Conservation (phyloP, 306 rosid genomes). For the Aeschynomene evenia region DNA sequence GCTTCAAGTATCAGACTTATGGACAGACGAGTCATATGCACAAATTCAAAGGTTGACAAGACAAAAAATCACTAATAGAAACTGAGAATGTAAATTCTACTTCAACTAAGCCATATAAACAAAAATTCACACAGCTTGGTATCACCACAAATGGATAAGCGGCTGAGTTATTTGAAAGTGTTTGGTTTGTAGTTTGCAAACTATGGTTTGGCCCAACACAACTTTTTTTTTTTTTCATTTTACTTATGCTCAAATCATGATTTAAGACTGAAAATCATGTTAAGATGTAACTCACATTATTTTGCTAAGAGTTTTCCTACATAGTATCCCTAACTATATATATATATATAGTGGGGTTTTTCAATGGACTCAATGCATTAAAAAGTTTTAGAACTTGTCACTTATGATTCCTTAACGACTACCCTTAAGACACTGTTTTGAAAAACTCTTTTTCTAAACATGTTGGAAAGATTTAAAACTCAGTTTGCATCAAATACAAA, state of each 20-base stretch:
- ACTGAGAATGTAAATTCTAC: neutral
- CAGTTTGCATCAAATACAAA: neutral
- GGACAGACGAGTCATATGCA: constrained; percentile 3
- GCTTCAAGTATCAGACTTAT: neutral
- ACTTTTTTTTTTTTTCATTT: no score
- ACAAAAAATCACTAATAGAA: constrained; percentile 7
- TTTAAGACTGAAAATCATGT: neutral
- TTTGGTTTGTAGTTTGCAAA: no score
- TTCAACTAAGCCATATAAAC: constrained; percentile 6
- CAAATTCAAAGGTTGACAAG: constrained; percentile 8
- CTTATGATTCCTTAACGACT: no score
- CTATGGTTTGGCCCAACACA: neutral
- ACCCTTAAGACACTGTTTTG: no score
- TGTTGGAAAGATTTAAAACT: neutral
- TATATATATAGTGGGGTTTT: no score
- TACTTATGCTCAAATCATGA: neutral
- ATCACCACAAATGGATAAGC: constrained; percentile 3
- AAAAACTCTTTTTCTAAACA: neutral
- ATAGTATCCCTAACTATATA: no score
- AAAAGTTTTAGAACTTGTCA: no score
- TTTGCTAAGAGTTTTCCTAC: no score
- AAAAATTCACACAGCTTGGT: constrained; percentile 9
- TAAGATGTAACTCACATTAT: neutral
- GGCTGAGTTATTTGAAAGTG: neutral
- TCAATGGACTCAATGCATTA: no score